Percentiles rank a stretch among this genome's conserved stretches.
These are phyloP conservation scores for Neofusicoccum ribis DNA, from an alignment of 2,329 filamentous ascomycete species.

Conservation along the genomic window DNA sequence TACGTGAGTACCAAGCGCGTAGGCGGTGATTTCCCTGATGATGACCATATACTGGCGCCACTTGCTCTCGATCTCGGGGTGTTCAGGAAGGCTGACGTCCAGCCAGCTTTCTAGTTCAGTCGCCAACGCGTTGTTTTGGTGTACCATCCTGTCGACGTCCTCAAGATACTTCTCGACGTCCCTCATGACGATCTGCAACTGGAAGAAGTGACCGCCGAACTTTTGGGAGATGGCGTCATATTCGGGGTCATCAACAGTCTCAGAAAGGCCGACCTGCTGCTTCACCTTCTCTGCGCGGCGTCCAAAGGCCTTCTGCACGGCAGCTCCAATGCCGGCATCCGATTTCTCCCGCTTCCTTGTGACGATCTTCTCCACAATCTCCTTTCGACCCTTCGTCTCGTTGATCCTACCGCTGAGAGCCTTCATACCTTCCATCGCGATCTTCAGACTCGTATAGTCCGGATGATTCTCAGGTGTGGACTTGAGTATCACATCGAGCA, in stretches of 20 bases:
- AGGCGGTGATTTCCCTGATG: constrained; percentile 78
- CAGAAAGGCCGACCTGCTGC: constrained; percentile 64
- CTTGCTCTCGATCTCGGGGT: constrained; percentile 84
- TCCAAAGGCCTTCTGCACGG: constrained; percentile 76
- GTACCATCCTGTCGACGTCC: constrained; percentile 76
- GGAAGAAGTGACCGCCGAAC: constrained; percentile 89
- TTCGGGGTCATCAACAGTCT: constrained; percentile 71
- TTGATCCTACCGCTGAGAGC: constrained; percentile 73
- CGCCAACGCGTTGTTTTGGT: constrained; percentile 77
- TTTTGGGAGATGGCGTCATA: constrained; percentile 81
- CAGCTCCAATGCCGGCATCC: constrained; percentile 62
- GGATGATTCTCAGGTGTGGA: constrained; percentile 81
- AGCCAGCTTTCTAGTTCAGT: constrained; percentile 82
- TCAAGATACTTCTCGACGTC: constrained; percentile 92
- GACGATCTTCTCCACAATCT: constrained; percentile 85
- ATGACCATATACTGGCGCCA: constrained; percentile 90
- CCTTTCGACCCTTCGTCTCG: constrained; percentile 91
- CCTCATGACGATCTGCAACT: constrained; percentile 85
- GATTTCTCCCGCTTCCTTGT: constrained; percentile 83
- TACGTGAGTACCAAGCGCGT: constrained; percentile 10
- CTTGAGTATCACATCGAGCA: constrained; percentile 77
- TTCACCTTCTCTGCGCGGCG: constrained; percentile 85
- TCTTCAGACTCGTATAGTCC: constrained; percentile 70
- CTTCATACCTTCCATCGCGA: constrained; percentile 69
- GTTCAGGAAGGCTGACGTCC: constrained; percentile 52